Base-by-base conservation (phyloP, 495 filamentous ascomycete species). In the Hypoxylon fragiforme region DNA sequence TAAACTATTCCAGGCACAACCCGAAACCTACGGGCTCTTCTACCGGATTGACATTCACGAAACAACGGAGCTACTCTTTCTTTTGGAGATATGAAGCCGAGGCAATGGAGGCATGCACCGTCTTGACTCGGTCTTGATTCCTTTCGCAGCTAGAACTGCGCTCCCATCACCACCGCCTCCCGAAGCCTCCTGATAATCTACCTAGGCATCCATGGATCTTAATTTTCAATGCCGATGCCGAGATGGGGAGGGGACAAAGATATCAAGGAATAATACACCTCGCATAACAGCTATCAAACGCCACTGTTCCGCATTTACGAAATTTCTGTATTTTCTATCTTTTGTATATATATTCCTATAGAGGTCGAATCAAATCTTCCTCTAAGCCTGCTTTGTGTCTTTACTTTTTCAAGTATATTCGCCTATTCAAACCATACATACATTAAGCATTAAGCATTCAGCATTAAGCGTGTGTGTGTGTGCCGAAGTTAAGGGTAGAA, bases 81-180 rank as follows among this genome's bases (percentile, higher is more conserved):
- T 74, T 74, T 75, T 73, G 67, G 72, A 68, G 71, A 73, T 78
- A 70, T 72, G 72, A 51, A 37, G 30, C 62, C 55, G 62, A 65
- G 55, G 65, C 49, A 68, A 39, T 49, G 44, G 35, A n/a, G n/a
- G n/a, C n/a, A n/a, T n/a, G n/a, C n/a, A n/a, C n/a, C n/a, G n/a
- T n/a, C n/a, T n/a, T n/a, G n/a, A n/a, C n/a, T n/a, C 65, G 65
- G 65, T 51, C 44, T 42, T 58, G 26, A 52, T 65, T 60, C 65
- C 65, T 55, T 54, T 57, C 54, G 11, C 47, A 64, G 65, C 51
- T 54, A 64, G 53, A 57, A 48, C 47, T 48, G 58, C 58, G 52
- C 42, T 56, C 48, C n/a, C 32, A 48, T 49, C 30, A 40, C 43
- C 53, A 53, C 52, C 58, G 44, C 31, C 1, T 44, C 34, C 13